These are phyloP conservation scores for Malus hybrid DNA, from an alignment of 331 rosid species.

Conservation along the genomic window DNA sequence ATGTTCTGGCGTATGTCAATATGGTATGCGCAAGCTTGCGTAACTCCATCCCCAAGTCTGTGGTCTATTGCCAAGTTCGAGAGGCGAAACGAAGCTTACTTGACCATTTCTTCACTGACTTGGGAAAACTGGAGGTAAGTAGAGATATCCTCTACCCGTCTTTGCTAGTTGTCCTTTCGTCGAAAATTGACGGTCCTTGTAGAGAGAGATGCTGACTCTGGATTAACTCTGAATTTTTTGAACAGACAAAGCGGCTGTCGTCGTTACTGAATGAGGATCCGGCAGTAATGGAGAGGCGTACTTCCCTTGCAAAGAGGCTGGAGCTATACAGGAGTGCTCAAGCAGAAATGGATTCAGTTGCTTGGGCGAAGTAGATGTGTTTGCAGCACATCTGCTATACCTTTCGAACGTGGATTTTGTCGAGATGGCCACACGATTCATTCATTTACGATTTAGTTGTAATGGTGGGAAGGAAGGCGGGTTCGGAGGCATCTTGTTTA, in stretches of 20 bases:
- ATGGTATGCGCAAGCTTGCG: slow-evolving; percentile 75
- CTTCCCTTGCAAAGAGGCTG: slow-evolving; percentile 71
- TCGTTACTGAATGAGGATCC: slow-evolving; percentile 90
- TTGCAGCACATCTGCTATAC: not conserved
- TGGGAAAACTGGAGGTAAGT: slow-evolving; percentile 79
- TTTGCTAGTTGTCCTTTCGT: not conserved
- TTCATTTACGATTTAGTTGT: not conserved
- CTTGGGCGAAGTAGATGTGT: slow-evolving; percentile 75
- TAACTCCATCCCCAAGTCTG: slow-evolving; percentile 79
- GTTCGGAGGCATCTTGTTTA: not conserved
- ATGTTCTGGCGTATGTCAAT: slow-evolving; percentile 72
- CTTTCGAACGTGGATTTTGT: too few relatives aligned
- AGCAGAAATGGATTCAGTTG: slow-evolving; percentile 84
- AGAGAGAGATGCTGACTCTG: not conserved
- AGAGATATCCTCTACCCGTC: not conserved
- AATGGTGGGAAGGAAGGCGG: not conserved
- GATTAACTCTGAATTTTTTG: not conserved
- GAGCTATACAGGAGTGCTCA: slow-evolving; percentile 89
- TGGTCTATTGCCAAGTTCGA: slow-evolving; percentile 84
- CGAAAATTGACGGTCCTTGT: not conserved
- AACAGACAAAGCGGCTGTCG: slow-evolving; percentile 67
- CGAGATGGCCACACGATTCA: too few relatives aligned
- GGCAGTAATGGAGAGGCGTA: slow-evolving; percentile 79
- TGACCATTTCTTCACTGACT: slow-evolving; percentile 68
- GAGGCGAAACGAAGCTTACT: slow-evolving; percentile 88